Base-by-base conservation (phyloP, 306 rosid genomes). In the Cicer judaicum region DNA sequence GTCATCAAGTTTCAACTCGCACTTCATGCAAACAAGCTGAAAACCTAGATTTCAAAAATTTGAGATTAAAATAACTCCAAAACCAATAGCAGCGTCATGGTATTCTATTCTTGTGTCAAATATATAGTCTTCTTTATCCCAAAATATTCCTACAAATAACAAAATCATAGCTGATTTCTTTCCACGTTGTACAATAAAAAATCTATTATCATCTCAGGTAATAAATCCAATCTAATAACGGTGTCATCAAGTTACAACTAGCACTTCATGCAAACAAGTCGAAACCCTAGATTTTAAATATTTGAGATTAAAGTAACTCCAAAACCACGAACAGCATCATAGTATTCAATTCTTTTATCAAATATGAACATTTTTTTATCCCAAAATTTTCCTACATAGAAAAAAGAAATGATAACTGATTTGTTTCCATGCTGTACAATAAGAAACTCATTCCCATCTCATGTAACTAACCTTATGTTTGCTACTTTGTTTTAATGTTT, bases 211-310 rank as follows among this genome's bases (percentile, higher is more conserved):
- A 48, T 48, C 16, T 48, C 54, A 48, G 8, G 7, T 13, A 48
- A n/a, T 10, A 29, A 29, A 29, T 29, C 5, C 52, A 75, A 48
- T 34, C 43, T 7, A 34, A 19, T 18, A 60, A 60, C 16, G 34
- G 16, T 55, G 10, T 49, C 48, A 2, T 8, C 11, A 15, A 21
- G 44, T 34, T 46, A 44, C 42, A 21, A n/a, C 21, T 16, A 47
- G 7, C 13, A 62, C 3, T 55, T 8, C 7, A 48, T 18, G 7
- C 61, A 13, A 59, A 59, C 11, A 29, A 59, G 5, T 15, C 24
- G 19, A 50, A 72, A 55, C 36, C 64, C 48, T 77, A 50, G 8
- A 38, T n/a, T 57, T 65, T 10, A 14, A 43, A 53, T 46, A 71
- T 10, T 47, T 38, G 34, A 38, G 19, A 46, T 5, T 16, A 12